A percentile compares a stretch with the other conserved stretches of the same genome.
Evolutionary conservation across 1,139 yeast genomes (phyloP).

Genomic region (Yamadazyma kanchanaburiensis): DNA sequence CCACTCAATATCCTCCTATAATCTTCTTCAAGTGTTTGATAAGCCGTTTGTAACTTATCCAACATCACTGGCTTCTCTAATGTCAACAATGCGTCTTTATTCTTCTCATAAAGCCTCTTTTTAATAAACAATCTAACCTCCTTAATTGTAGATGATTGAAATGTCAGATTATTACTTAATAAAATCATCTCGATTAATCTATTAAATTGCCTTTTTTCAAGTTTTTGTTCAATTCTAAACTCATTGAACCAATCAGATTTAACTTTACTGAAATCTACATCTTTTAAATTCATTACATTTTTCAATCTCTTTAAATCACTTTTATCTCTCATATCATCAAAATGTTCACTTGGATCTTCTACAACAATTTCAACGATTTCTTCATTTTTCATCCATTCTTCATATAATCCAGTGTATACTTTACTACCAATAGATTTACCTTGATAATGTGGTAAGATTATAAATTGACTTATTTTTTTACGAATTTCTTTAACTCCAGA

Average conservation of each 20-base stretch:
- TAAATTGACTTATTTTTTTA: conserved; percentile 83
- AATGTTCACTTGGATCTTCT: conserved; percentile 92
- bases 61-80: conserved; percentile 59
- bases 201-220: conserved; percentile 76
- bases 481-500: conserved; percentile 41
- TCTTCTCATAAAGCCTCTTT: conserved; percentile 68
- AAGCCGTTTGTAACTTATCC: conserved; percentile 77
- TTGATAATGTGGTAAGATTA: conserved; percentile 80
- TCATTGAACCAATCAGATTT: conserved; percentile 39
- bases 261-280: conserved; percentile 20
- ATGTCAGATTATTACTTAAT: conserved; percentile 38
- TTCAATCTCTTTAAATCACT: conserved; percentile 63
- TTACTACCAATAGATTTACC: conserved; percentile 65
- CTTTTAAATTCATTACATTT: conserved; percentile 9
- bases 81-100: conserved; percentile 70
- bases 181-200: conserved; percentile 76
- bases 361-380: conserved; percentile 74
- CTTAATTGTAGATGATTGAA: conserved; percentile 24
- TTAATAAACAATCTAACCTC: conserved; percentile 63
- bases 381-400: conserved; percentile 51
- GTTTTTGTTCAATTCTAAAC: conserved; percentile 43
- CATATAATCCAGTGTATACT: conserved; percentile 56
- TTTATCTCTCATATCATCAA: conserved; percentile 87
- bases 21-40: conserved; percentile 63
- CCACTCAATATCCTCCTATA: conserved; percentile 54